A percentile compares a stretch with the other conserved stretches of the same genome.
Conservation (phyloP, 352 stramenopile genomes). For the Saprolegnia diclina region DNA sequence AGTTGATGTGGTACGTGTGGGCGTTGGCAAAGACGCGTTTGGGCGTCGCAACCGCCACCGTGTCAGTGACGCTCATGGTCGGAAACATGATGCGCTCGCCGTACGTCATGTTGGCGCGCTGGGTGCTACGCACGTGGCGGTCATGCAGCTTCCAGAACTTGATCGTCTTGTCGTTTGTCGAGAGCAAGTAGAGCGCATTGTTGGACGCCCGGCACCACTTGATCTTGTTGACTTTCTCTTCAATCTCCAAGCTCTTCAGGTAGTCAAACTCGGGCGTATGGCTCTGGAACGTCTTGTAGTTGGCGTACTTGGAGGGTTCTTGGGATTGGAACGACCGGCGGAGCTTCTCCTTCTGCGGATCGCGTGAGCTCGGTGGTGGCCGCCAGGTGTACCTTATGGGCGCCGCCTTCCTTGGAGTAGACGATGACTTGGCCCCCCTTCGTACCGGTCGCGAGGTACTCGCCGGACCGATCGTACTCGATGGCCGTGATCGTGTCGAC, state of each 20-base stretch:
- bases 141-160: constrained; percentile 94
- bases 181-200: constrained; percentile 90
- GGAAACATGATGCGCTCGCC: constrained; percentile 16
- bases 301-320: constrained; percentile 37
- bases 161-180: constrained; percentile 97
- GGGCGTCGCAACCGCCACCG: constrained; percentile 63
- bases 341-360: constrained; percentile 9
- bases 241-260: constrained; percentile 95
- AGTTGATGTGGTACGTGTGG: constrained; percentile 97
- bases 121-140: constrained; percentile 65
- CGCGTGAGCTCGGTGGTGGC: neutral
- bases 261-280: constrained; percentile 98
- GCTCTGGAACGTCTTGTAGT: constrained; percentile 94
- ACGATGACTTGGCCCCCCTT: constrained; percentile 90
- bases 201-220: constrained; percentile 89
- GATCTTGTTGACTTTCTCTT: constrained; percentile 98
- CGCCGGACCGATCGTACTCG: constrained; percentile 88
- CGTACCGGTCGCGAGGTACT: constrained; percentile 92
- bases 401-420: constrained; percentile 55
- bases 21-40: constrained; percentile 90
- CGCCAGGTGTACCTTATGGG: constrained; percentile 18
- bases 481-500: constrained; percentile 93
- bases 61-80: constrained; percentile 5
- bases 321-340: constrained; percentile 19
- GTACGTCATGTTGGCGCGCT: constrained; percentile 46